phyloP scores from a whole-genome alignment of 305 asterid species.

The Ajuga reptans region DNA sequence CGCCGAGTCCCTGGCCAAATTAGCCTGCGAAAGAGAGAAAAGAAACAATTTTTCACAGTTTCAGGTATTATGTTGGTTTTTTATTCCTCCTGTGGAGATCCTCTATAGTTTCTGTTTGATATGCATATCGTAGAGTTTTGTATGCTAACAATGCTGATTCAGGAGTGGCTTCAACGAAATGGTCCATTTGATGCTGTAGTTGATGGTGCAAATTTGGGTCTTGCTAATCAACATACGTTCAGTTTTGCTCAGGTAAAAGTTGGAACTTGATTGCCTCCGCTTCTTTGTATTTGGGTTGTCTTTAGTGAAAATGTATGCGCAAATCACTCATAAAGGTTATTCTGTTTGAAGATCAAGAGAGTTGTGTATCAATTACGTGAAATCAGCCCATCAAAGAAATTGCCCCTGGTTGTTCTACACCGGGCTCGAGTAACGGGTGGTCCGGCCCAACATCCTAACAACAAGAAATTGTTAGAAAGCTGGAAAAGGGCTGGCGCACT shows the following conservation, averaged over 20 bases:
- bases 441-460: conserved; percentile 61
- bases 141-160: conserved; percentile 27
- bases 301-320: not conserved
- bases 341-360: conserved; percentile 43
- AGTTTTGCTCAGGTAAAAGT: conserved; percentile 54
- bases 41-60: conserved; percentile 51
- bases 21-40: conserved; percentile 61
- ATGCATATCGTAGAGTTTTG: not conserved
- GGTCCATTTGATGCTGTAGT: conserved; percentile 98
- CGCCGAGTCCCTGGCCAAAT: conserved; percentile 51
- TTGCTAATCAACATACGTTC: conserved; percentile 43
- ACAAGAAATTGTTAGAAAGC: conserved; percentile 56
- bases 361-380: conserved; percentile 46
- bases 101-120: not conserved
- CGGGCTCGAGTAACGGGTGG: conserved; percentile 64
- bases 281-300: not conserved
- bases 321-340: conserved; percentile 9
- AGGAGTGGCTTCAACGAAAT: conserved; percentile 81
- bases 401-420: conserved; percentile 80
- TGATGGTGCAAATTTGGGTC: conserved; percentile 89
- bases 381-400: conserved; percentile 54
- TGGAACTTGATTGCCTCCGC: conserved; percentile 4
- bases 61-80: conserved; percentile 46
- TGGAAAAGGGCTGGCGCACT: conserved; percentile 74
- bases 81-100: not conserved